Conservation (phyloP, 371 early-diverging fungal genomes). For the Sporodiniella umbellata region DNA sequence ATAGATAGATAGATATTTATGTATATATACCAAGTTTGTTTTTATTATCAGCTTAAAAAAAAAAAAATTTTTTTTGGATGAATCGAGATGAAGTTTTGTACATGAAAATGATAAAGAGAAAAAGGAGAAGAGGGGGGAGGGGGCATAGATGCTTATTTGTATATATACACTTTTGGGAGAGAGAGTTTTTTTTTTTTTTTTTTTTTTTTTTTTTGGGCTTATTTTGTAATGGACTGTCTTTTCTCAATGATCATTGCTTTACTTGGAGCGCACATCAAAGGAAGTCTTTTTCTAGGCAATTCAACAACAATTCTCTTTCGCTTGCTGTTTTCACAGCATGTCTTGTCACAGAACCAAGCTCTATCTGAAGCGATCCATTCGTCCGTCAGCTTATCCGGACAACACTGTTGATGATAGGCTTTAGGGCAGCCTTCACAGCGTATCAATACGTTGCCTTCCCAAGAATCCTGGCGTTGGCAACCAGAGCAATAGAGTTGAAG, state of each 20-base stretch:
- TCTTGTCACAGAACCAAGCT: constrained; percentile 72
- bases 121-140: not conserved
- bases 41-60: no score
- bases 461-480: constrained; percentile 72
- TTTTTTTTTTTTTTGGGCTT: no score
- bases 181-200: no score
- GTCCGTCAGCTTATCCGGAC: constrained; percentile 47
- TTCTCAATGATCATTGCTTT: not conserved
- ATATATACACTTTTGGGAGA: no score
- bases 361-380: constrained; percentile 39
- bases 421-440: constrained; percentile 85
- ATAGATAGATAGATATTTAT: no score
- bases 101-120: not conserved
- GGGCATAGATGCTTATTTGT: not conserved
- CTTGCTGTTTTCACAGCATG: constrained; percentile 63
- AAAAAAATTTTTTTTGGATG: no score
- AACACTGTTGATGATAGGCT: constrained; percentile 66
- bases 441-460: constrained; percentile 63
- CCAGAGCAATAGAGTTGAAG: constrained; percentile 79
- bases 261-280: constrained; percentile 61
- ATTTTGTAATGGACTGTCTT: not conserved
- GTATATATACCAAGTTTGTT: no score
- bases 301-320: constrained; percentile 60
- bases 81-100: no score
- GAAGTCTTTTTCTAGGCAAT: constrained; percentile 61